phyloP scores from a whole-genome alignment of 768 basidiomycete species.

The Tremella mesenterica region DNA sequence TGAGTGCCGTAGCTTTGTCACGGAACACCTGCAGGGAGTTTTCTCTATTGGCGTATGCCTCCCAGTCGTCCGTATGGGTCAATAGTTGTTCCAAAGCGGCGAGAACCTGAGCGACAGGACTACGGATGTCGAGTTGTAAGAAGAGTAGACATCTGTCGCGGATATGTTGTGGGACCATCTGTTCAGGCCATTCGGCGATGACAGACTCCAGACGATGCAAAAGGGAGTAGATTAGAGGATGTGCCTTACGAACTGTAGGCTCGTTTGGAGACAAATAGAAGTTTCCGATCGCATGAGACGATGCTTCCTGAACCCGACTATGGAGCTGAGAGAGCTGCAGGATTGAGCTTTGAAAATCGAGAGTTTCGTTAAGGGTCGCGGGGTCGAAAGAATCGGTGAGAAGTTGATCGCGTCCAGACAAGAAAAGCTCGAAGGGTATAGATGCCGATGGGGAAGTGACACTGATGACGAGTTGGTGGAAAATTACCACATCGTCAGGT shows the following conservation, averaged over 20 bases:
- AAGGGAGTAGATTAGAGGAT: conserved; percentile 52
- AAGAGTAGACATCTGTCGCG: conserved; percentile 60
- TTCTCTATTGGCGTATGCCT: conserved; percentile 84
- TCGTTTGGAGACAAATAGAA: conserved; percentile 79
- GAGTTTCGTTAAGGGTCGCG: conserved; percentile 12
- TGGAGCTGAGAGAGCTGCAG: conserved; percentile 24
- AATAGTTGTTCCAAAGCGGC: conserved; percentile 76
- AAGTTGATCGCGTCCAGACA: background rate
- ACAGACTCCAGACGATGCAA: conserved; percentile 53
- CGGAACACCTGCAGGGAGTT: conserved; percentile 67
- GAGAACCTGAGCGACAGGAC: conserved; percentile 72
- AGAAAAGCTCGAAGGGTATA: too few species aligned
- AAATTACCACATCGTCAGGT: conserved; percentile 6
- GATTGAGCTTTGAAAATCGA: conserved; percentile 25
- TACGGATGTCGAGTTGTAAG: conserved; percentile 55
- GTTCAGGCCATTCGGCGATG: conserved; percentile 84
- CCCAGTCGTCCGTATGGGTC: conserved; percentile 87
- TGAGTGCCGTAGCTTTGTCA: conserved; percentile 57
- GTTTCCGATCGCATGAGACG: conserved; percentile 47
- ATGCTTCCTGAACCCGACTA: conserved; percentile 31
- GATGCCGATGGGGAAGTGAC: background rate
- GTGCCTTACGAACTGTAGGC: conserved; percentile 58
- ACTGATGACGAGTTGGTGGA: conserved; percentile 22
- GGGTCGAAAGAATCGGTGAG: conserved; percentile 12
- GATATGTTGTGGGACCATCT: conserved; percentile 89